These are phyloP conservation scores for Fomitopsis schrenkii DNA, from an alignment of 1,284 basidiomycete genomes.

Conservation along the genomic window DNA sequence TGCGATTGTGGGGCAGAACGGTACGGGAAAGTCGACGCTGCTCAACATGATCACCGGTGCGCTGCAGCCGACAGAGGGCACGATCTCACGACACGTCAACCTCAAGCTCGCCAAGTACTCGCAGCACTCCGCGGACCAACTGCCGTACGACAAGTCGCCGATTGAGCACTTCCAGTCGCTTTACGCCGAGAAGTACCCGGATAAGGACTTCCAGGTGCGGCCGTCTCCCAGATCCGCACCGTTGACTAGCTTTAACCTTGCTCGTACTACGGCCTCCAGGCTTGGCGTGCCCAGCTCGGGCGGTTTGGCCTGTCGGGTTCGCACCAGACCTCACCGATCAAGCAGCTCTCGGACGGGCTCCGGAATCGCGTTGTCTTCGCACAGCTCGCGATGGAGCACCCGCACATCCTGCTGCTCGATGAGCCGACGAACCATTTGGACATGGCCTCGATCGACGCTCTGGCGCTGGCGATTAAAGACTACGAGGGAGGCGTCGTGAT, in stretches of 20 bases:
- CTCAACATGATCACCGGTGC: conserved; percentile 90
- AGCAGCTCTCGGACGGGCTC: conserved; percentile 92
- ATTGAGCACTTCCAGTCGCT: conserved; percentile 92
- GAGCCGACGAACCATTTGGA: conserved; percentile 94
- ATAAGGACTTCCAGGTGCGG: conserved; percentile 78
- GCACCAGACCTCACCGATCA: conserved; percentile 93
- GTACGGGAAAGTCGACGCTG: conserved; percentile 96
- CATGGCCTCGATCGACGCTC: conserved; percentile 94
- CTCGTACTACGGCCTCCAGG: conserved; percentile 39
- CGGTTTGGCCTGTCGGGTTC: conserved; percentile 93
- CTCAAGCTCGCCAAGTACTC: conserved; percentile 98
- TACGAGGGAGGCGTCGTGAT: conserved; percentile 98
- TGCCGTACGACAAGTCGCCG: conserved; percentile 90
- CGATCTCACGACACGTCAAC: conserved; percentile 82
- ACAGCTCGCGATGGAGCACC: conserved; percentile 91
- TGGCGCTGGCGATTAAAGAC: conserved; percentile 93
- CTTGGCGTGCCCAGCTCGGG: conserved; percentile 93
- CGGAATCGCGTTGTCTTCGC: conserved; percentile 94
- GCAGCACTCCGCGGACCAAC: conserved; percentile 98
- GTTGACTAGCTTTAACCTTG: conserved; percentile 2
- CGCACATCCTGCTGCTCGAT: conserved; percentile 83
- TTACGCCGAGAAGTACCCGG: conserved; percentile 86
- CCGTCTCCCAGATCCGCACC: conserved; percentile 2
- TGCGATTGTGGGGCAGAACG: conserved; percentile 98
- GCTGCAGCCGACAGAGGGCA: conserved; percentile 82